phyloP scores from a whole-genome alignment of 441 rosid species.

The Populus hybrid region DNA sequence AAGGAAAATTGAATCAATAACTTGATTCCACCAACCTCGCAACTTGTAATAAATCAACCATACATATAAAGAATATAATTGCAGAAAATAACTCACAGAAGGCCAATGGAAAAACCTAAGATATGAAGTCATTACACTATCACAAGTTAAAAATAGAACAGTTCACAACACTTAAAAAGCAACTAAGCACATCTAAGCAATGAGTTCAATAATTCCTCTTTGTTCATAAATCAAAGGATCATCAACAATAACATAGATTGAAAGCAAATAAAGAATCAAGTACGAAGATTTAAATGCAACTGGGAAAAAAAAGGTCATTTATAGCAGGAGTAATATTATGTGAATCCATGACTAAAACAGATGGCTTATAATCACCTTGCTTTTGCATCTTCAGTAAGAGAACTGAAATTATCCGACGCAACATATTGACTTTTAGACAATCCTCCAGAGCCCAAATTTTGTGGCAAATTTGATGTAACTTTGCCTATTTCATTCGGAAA shows the following conservation, averaged over 20 bases:
- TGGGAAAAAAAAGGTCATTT: neutral
- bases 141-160: neutral
- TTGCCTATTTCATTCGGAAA: slow-evolving; percentile 58
- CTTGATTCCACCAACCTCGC: neutral
- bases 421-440: slow-evolving; percentile 34
- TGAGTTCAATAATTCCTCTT: neutral
- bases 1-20: neutral
- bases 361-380: slow-evolving; percentile 49
- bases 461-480: slow-evolving; percentile 29
- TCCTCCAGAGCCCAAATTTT: slow-evolving; percentile 43
- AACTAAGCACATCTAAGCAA: neutral
- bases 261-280: neutral
- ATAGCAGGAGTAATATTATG: neutral
- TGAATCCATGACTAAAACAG: neutral
- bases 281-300: neutral
- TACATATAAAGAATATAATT: neutral
- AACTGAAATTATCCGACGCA: slow-evolving; percentile 50
- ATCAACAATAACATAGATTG: neutral
- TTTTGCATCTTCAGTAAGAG: slow-evolving; percentile 61
- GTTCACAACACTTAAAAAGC: neutral
- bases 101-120: neutral
- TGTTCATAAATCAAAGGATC: neutral
- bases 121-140: neutral
- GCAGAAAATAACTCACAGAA: neutral
- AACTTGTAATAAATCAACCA: neutral